These are phyloP conservation scores for Poterioochromonas sp. DNA, from an alignment of 352 stramenopile genomes.

Conservation along the genomic window DNA sequence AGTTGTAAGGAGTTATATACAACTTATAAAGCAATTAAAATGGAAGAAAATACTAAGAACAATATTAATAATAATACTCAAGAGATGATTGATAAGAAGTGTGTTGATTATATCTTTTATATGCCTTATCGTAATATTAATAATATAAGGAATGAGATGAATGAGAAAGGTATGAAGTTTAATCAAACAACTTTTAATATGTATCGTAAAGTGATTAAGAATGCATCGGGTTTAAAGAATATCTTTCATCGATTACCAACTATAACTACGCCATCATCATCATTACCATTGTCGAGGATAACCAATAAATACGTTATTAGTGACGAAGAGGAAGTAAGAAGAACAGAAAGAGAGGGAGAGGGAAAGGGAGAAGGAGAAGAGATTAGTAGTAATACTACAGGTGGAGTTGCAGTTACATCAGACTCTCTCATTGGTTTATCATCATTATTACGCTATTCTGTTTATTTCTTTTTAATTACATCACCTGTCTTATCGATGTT, in stretches of 20 bases:
- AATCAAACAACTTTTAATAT: too few relatives aligned
- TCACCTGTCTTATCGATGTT: not conserved
- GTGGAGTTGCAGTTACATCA: not conserved
- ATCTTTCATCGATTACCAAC: too few relatives aligned
- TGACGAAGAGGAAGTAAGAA: not conserved
- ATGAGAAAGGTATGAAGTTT: too few relatives aligned
- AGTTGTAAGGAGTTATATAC: not conserved
- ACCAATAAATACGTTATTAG: not conserved
- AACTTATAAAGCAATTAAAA: constrained; percentile 21
- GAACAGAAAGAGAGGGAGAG: too few relatives aligned
- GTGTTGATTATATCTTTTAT: constrained; percentile 34
- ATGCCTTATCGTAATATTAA: not conserved
- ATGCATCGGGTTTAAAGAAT: too few relatives aligned
- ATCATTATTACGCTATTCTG: not conserved
- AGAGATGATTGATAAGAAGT: constrained; percentile 7
- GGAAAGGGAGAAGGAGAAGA: too few relatives aligned
- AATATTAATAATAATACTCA: not conserved
- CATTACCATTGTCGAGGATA: too few relatives aligned
- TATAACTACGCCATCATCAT: too few relatives aligned
- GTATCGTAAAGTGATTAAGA: too few relatives aligned
- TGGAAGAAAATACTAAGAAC: not conserved
- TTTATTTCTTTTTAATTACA: constrained; percentile 6
- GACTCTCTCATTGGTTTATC: not conserved
- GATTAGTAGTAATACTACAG: not conserved
- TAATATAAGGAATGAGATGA: too few relatives aligned